phyloP scores from a whole-genome alignment of 2,329 filamentous ascomycete species.

The Aspergillus arachidicola region DNA sequence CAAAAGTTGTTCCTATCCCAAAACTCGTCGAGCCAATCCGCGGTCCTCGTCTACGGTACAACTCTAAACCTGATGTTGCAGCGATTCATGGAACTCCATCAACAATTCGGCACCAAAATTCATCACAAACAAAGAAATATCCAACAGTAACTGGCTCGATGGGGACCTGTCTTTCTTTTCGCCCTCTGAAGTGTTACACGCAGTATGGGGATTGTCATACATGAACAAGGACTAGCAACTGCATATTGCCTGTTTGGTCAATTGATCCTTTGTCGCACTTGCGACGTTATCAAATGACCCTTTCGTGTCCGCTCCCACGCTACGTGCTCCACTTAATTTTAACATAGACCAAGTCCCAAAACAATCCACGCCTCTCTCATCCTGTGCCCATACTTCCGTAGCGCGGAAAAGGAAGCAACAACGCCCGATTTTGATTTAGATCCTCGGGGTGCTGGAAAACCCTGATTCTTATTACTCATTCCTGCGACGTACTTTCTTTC shows the following conservation, averaged over 20 bases:
- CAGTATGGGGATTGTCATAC: neutral
- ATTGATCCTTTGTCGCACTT: constrained; percentile 1
- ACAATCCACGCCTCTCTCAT: constrained; percentile 16
- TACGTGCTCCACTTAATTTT: constrained; percentile 19
- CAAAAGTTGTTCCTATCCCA: constrained; percentile 5
- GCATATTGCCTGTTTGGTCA: neutral
- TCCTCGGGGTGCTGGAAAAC: constrained; percentile 24
- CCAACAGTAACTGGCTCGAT: neutral
- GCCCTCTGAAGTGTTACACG: neutral
- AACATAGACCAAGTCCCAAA: constrained; percentile 14
- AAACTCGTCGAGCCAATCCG: constrained; percentile 7
- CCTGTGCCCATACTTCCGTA: constrained; percentile 10
- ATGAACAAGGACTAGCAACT: neutral
- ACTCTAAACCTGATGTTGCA: neutral
- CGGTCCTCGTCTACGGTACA: neutral
- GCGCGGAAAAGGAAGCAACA: constrained; percentile 20
- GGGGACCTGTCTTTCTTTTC: neutral
- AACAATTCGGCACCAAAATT: neutral
- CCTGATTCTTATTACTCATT: constrained; percentile 25
- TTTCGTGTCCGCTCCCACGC: constrained; percentile 22
- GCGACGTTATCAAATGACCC: constrained; percentile 15
- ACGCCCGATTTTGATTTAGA: constrained; percentile 20
- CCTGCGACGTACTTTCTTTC: constrained; percentile 16
- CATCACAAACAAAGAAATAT: neutral
- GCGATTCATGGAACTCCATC: constrained; percentile 4